phyloP scores from a whole-genome alignment of 805 yeast genomes.

The Vanderwaltozyma yarrowii region DNA sequence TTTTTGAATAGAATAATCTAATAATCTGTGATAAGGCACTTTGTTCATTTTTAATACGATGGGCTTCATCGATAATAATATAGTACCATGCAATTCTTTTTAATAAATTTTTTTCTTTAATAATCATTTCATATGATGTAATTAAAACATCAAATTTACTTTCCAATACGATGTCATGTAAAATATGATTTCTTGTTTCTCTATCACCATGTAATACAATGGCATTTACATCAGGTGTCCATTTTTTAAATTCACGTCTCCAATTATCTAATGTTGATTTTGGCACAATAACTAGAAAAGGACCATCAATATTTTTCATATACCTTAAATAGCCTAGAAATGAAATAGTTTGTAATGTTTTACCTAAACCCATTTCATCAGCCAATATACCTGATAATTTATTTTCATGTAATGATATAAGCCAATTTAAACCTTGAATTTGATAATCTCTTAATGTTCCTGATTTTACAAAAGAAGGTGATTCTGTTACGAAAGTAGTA shows the following conservation, averaged over 20 bases:
- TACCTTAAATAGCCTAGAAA: slow-evolving; percentile 83
- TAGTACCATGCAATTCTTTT: slow-evolving; percentile 89
- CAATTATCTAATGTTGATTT: slow-evolving; percentile 94
- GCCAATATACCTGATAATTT: slow-evolving; percentile 88
- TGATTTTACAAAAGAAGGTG: slow-evolving; percentile 61
- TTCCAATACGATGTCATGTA: slow-evolving; percentile 48
- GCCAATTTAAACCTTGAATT: slow-evolving; percentile 92
- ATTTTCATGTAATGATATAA: slow-evolving; percentile 79
- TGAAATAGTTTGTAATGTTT: slow-evolving; percentile 88
- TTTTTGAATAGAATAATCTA: slow-evolving; percentile 74
- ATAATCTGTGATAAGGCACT: slow-evolving; percentile 88
- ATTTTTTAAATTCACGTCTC: slow-evolving; percentile 86
- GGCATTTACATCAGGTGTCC: slow-evolving; percentile 93
- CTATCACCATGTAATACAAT: slow-evolving; percentile 84
- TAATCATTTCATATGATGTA: slow-evolving; percentile 88
- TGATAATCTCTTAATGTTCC: slow-evolving; percentile 87
- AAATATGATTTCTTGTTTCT: slow-evolving; percentile 57
- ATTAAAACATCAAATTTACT: slow-evolving; percentile 84
- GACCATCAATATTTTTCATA: slow-evolving; percentile 71
- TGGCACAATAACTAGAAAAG: slow-evolving; percentile 86
- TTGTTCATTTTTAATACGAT: slow-evolving; percentile 91
- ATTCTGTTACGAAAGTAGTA: slow-evolving; percentile 69
- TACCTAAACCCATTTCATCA: slow-evolving; percentile 98
- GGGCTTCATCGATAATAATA: slow-evolving; percentile 91
- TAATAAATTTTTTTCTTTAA: slow-evolving; percentile 73